These are phyloP conservation scores for Nectriaceae sp. DNA, from an alignment of 2,329 filamentous ascomycete genomes.

Conservation along the genomic window DNA sequence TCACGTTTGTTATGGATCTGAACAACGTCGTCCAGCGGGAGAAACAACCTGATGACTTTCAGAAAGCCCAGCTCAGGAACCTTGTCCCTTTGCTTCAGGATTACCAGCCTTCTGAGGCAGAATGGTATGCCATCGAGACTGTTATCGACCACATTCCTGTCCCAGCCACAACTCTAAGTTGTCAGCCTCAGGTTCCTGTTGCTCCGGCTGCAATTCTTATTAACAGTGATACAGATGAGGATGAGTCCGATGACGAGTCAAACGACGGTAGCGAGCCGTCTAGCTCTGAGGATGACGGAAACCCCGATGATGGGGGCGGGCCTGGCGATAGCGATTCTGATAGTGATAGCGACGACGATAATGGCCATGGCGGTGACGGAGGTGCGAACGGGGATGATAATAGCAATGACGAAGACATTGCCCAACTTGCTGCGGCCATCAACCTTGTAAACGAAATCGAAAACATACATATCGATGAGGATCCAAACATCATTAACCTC, in stretches of 20 bases:
- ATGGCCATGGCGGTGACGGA: not conserved
- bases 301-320: not conserved
- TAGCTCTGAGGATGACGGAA: not conserved
- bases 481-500: not conserved
- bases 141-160: not conserved
- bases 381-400: constrained; percentile 7
- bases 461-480: not conserved
- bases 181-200: not conserved
- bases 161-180: too few relatives aligned
- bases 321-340: not conserved
- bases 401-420: not conserved
- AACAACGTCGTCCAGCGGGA: constrained; percentile 18
- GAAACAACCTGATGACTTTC: not conserved
- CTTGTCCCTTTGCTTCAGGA: constrained; percentile 20
- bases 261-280: not conserved
- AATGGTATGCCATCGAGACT: constrained; percentile 11
- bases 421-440: not conserved
- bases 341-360: not conserved
- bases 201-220: not conserved
- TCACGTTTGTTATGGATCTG: constrained; percentile 30
- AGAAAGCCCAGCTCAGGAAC: constrained; percentile 10
- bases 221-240: not conserved
- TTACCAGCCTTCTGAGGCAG: constrained; percentile 6
- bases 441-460: not conserved
- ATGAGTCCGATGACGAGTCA: constrained; percentile 1